Evolutionary conservation across 202 grass and related monocot species (phyloP).

Genomic region (Setaria italica): DNA sequence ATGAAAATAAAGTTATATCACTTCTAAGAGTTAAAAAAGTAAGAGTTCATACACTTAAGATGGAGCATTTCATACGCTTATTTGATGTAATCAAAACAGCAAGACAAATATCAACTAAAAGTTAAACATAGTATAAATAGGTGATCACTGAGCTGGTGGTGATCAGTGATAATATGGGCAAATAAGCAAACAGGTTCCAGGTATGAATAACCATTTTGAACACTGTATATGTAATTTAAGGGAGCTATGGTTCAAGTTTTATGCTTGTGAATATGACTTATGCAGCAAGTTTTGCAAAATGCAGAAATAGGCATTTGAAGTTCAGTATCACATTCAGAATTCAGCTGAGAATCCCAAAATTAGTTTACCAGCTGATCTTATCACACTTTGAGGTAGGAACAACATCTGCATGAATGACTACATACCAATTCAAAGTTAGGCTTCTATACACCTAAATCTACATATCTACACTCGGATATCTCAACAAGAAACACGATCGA

Average conservation of each 20-base stretch:
- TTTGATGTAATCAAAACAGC: background rate
- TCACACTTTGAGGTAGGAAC: constrained; percentile 4
- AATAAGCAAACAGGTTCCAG: background rate
- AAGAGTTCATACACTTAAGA: background rate
- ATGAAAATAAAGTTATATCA: constrained; percentile 18
- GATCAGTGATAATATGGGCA: background rate
- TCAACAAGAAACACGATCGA: background rate
- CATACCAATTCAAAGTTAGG: background rate
- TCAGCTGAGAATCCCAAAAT: background rate
- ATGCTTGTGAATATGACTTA: background rate
- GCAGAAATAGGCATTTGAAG: background rate
- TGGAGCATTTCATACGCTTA: background rate
- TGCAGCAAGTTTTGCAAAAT: background rate
- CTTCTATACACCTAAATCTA: background rate
- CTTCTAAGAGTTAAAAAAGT: background rate
- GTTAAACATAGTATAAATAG: background rate
- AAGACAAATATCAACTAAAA: background rate
- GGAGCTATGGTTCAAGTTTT: background rate
- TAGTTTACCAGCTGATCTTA: background rate
- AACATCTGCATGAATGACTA: background rate
- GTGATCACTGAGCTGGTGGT: background rate
- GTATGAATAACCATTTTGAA: background rate
- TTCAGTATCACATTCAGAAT: background rate
- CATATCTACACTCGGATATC: background rate
- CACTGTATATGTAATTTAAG: background rate